Evolutionary conservation across 2,329 filamentous ascomycete species (phyloP).

Genomic region (Venturiaceae sp.): DNA sequence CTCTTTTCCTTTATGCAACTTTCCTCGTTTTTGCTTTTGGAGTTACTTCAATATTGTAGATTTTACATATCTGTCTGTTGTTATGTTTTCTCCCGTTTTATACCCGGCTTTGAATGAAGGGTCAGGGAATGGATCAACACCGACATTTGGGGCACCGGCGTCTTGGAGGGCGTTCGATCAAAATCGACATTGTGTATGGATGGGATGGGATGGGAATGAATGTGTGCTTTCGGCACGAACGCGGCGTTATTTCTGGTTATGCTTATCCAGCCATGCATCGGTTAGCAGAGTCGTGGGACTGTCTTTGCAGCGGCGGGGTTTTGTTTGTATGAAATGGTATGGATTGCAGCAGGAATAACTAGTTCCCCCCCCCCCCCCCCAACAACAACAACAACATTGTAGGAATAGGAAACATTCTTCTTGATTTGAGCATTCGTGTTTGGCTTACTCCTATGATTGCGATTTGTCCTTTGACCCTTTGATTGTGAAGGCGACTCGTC

Average conservation of each 20-base stretch:
- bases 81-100: neutral
- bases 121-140: neutral
- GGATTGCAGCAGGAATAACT: neutral
- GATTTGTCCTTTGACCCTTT: neutral
- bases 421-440: too few species aligned
- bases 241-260: neutral
- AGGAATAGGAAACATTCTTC: neutral
- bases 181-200: neutral
- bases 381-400: too few species aligned
- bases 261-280: too few species aligned
- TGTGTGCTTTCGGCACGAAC: neutral
- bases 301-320: neutral
- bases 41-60: neutral
- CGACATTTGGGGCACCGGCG: neutral
- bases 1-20: neutral
- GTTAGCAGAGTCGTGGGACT: too few species aligned
- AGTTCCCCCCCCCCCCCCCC: too few species aligned
- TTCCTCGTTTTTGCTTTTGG: neutral
- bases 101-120: constrained; percentile 2
- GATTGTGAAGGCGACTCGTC: too few species aligned
- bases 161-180: neutral
- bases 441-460: too few species aligned
- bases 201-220: neutral
- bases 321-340: neutral
- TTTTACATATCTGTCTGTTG: neutral